Percentiles rank a stretch among this genome's conserved stretches.
Evolutionary conservation across 306 rosid species (phyloP).

Genomic region (Corylus americana): DNA sequence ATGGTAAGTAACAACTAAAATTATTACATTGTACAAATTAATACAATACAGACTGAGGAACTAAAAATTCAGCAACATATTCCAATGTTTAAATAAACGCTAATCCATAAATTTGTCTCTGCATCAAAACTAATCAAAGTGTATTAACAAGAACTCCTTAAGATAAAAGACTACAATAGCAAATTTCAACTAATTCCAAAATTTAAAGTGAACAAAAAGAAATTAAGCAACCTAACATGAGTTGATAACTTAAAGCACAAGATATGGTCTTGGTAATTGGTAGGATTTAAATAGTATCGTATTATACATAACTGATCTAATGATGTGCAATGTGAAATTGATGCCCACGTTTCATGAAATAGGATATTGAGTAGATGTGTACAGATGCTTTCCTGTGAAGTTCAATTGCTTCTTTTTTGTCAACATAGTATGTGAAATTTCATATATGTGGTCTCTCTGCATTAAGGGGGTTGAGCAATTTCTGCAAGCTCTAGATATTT

Average conservation of each 20-base stretch:
- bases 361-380: not conserved
- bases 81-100: no score
- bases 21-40: no score
- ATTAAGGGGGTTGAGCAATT: slow-evolving; percentile 84
- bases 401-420: slow-evolving; percentile 15
- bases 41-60: no score
- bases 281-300: not conserved
- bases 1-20: no score
- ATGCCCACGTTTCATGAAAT: not conserved
- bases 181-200: no score
- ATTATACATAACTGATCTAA: not conserved
- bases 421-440: slow-evolving; percentile 12
- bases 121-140: no score
- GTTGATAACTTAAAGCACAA: not conserved
- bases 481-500: slow-evolving; percentile 70
- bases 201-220: no score
- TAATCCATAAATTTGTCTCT: no score
- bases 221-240: not conserved
- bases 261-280: not conserved
- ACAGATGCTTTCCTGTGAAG: not conserved
- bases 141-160: no score
- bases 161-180: no score
- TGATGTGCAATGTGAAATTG: not conserved
- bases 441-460: slow-evolving; percentile 30
- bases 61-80: no score